These are phyloP conservation scores for Ceratobasidium sp. DNA, from an alignment of 1,284 basidiomycete species.

Conservation along the genomic window DNA sequence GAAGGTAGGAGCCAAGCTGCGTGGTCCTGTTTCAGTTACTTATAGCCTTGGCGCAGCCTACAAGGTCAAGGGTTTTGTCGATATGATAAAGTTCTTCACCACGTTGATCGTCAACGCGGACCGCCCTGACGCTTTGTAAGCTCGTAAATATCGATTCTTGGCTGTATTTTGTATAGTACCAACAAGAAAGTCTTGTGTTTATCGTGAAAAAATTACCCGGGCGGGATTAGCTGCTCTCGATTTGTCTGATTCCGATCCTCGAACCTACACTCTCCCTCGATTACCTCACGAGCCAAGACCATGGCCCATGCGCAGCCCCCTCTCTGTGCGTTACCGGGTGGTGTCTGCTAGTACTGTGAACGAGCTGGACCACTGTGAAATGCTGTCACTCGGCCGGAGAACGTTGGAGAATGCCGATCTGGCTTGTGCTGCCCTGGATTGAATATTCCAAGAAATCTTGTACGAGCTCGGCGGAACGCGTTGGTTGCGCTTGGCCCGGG, in stretches of 20 bases:
- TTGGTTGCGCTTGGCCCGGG: slow-evolving; percentile 4
- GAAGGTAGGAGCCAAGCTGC: slow-evolving; percentile 57
- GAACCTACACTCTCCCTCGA: neutral
- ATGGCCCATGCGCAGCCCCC: neutral
- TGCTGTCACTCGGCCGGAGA: neutral
- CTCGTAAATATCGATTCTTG: too few relatives aligned
- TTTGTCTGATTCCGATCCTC: neutral
- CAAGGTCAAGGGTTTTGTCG: slow-evolving; percentile 34
- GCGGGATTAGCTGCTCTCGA: too few relatives aligned
- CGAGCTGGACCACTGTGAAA: neutral
- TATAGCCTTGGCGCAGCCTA: slow-evolving; percentile 19
- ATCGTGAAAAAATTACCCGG: neutral
- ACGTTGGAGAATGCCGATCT: neutral
- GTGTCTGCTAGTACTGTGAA: neutral
- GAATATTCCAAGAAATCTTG: neutral
- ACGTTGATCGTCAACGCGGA: slow-evolving; percentile 38
- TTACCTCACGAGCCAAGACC: slow-evolving; percentile 18
- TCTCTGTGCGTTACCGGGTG: neutral
- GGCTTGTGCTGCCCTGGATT: neutral
- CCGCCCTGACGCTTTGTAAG: slow-evolving; percentile 14
- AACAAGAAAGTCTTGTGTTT: neutral
- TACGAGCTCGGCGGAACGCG: slow-evolving; percentile 1
- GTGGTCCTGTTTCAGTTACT: neutral
- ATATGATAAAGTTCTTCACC: slow-evolving; percentile 42
- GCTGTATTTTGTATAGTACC: slow-evolving; percentile 17